Evolutionary conservation across 371 early-diverging fungal species (phyloP), one percentile per base, ranked within the genome.

Genomic region (Syncephalastrum racemosum): DNA sequence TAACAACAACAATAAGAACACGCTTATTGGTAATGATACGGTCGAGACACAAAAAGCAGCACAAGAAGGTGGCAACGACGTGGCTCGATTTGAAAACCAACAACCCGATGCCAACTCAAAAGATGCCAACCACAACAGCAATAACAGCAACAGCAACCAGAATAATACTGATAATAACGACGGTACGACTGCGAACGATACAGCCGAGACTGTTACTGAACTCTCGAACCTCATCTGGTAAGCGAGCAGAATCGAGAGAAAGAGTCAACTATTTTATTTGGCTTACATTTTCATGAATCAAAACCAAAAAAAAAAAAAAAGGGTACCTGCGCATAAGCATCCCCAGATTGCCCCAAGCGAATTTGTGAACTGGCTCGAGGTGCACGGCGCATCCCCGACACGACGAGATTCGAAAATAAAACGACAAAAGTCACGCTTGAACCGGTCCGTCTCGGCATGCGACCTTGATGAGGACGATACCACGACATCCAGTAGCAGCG

Each of bases 331-430:
- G 19, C 54, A 66, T 47, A 56, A 58, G 44, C 66, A 66, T 41
- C 66, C 66, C 18, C 53, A 66, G 24, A 66, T 66, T 44, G 66
- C 66, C 18, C 66, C 66, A 0, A 66, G 66, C 27, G 66, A 66
- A 46, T 66, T 66, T 55, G 56, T 57, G 3, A 53, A 56, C 13
- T 66, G 66, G 66, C 53, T 66, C 23, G 46, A 61, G 39, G 42
- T 46, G 16, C 57, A 61, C 39, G 66, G 66, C 0, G 73, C 68
- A 64, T 70, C 23, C 63, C 73, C 22, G 61, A 71, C 58, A 54
- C 67, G 45, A 67, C 70, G 44, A 63, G 69, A 59, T 66, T 71
- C 54, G 59, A 77, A 60, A 67, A 69, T 46, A 71, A 68, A 31
- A 63, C 73, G 23, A 56, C 49, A 47, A 69, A 77, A 60, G 66